Evolutionary conservation across 1,284 basidiomycete species (phyloP), one percentile per base, ranked within the genome.

Genomic region (Cutaneotrichosporon curvatum): DNA sequence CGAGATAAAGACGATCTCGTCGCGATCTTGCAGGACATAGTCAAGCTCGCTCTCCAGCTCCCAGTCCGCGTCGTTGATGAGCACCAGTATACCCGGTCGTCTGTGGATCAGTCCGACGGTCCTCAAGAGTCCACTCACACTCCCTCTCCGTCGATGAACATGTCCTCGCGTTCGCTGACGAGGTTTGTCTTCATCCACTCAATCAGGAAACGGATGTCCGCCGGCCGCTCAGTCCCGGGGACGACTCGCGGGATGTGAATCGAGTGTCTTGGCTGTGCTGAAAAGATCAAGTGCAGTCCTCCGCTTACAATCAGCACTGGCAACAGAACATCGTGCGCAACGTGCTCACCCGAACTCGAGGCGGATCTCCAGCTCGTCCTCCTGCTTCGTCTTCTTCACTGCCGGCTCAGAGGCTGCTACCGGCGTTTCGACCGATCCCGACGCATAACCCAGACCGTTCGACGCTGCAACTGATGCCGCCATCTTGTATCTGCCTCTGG

Each of bases 61-160:
- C 94, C 94, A 98, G 63, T 98, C 94, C 2, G 88, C 87, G 60
- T 96, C 88, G 67, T 97, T 98, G 55, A 98, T 82, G 23, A 98
- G 76, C 0, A 97, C 92, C 4, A 98, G 77, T 36, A 98, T 95
- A 0, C 94, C 94, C 0, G 94, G 94, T 12, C 94, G 89, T 15
- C 91, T 96, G 66, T 19, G 8, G 2, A 22, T 49, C 35, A 48
- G 40, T 33, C 11, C 2, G 6, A 9, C 4, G 11, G 9, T 15
- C 10, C 4, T 2, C 16, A 25, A 12, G 30, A n/a, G n/a, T n/a
- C n/a, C 20, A 81, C 86, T 73, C 68, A 95, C 92, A 96, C 86
- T 32, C 83, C 87, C 23, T 80, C 81, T 6, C 83, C 82, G 53
- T 96, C 91, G 41, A 87, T 79, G 64, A 98, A 97, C 50, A 98